These are phyloP conservation scores for Adiantum capillusveneris DNA, from an alignment of 75 land plant genomes.

Conservation along the genomic window DNA sequence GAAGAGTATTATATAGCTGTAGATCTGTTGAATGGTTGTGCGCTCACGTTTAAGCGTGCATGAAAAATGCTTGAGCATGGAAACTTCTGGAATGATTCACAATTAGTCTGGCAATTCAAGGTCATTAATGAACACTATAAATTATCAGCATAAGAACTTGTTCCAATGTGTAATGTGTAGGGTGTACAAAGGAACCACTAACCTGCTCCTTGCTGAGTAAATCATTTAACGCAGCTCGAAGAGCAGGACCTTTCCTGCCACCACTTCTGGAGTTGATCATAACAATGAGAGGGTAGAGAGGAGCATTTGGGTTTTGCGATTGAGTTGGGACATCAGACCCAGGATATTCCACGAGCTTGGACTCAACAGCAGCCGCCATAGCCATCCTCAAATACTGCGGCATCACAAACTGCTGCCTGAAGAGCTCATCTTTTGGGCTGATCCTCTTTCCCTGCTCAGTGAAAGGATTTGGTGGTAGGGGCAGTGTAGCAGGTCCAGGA, in stretches of 20 bases:
- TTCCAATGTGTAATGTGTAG: background rate
- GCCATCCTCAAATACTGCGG: constrained; percentile 61
- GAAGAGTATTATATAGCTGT: too few species aligned
- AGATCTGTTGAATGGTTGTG: too few species aligned
- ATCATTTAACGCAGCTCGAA: constrained; percentile 38
- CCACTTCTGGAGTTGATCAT: constrained; percentile 84
- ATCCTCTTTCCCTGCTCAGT: too few species aligned
- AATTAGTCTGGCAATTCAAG: background rate
- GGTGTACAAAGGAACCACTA: constrained; percentile 1
- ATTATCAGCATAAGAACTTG: too few species aligned
- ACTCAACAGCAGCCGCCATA: constrained; percentile 47
- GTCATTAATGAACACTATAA: too few species aligned
- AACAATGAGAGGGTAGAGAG: constrained; percentile 51
- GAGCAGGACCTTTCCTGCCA: constrained; percentile 59
- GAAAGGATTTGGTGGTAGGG: background rate
- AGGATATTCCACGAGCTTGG: constrained; percentile 2
- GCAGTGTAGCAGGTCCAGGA: background rate
- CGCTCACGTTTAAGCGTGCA: too few species aligned
- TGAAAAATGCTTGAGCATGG: too few species aligned
- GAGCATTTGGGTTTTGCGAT: constrained; percentile 5
- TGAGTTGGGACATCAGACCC: constrained; percentile 4
- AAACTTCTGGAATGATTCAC: background rate
- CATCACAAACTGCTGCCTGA: constrained; percentile 34
- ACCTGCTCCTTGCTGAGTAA: constrained; percentile 73
- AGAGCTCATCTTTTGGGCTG: constrained; percentile 15